These are phyloP conservation scores for Nigrograna mackinnonii DNA, from an alignment of 2,329 filamentous ascomycete genomes.

Conservation along the genomic window DNA sequence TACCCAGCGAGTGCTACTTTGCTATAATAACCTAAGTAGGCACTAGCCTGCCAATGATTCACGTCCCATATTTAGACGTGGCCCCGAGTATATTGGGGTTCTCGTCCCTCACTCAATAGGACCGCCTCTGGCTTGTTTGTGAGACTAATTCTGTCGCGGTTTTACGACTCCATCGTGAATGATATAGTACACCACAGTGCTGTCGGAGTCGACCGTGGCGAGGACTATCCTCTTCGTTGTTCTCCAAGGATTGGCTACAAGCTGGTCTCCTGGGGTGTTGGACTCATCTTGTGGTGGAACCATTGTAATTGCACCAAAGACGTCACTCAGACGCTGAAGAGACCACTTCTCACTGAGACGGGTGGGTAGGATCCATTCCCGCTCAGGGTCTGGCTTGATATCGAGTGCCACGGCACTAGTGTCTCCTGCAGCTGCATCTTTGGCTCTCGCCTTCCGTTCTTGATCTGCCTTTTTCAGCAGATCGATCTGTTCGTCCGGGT, in stretches of 20 bases:
- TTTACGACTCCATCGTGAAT: constrained; percentile 88
- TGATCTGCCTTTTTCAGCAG: constrained; percentile 63
- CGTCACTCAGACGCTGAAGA: constrained; percentile 64
- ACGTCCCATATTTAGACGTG: too few relatives aligned
- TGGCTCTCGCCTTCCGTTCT: constrained; percentile 44
- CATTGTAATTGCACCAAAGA: constrained; percentile 64
- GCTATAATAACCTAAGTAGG: too few relatives aligned
- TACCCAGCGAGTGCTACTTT: too few relatives aligned
- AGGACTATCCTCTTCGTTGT: constrained; percentile 70
- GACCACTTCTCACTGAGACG: constrained; percentile 76
- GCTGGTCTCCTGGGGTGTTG: constrained; percentile 10
- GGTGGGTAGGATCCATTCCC: constrained; percentile 78
- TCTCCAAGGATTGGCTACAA: constrained; percentile 44
- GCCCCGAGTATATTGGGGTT: too few relatives aligned
- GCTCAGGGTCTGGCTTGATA: constrained; percentile 44
- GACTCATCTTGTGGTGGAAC: constrained; percentile 45
- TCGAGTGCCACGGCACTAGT: constrained; percentile 38
- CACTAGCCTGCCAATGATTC: too few relatives aligned
- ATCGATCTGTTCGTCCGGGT: constrained; percentile 81
- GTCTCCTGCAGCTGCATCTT: constrained; percentile 36
- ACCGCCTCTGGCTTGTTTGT: not conserved
- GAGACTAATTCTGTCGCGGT: constrained; percentile 72
- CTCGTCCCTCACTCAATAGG: too few relatives aligned
- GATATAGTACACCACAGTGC: constrained; percentile 82
- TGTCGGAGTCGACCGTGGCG: constrained; percentile 76